These are phyloP conservation scores for Mucor sp. DNA, from an alignment of 371 early-diverging fungal genomes.

Conservation along the genomic window DNA sequence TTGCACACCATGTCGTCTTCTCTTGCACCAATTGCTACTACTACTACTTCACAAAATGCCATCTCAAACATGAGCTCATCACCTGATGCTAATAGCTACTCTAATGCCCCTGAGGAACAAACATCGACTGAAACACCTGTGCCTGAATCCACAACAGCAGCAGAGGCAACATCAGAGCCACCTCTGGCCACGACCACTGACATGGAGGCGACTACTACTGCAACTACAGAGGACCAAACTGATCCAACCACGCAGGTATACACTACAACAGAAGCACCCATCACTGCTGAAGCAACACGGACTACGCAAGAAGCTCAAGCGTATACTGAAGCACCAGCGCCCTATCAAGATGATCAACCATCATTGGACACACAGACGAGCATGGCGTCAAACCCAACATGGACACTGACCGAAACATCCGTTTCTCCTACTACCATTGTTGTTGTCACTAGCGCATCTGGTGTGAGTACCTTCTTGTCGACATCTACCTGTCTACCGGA, in stretches of 20 bases:
- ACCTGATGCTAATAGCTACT: not conserved
- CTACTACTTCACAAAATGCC: not conserved
- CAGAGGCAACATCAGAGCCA: not conserved
- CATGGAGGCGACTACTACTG: not conserved
- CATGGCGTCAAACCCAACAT: not conserved
- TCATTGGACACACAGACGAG: not conserved
- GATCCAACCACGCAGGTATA: not conserved
- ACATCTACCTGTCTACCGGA: not conserved
- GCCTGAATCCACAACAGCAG: not conserved
- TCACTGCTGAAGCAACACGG: not conserved
- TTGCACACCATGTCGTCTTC: not conserved
- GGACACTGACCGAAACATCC: not conserved
- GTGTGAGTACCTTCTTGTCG: not conserved
- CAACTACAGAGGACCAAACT: not conserved
- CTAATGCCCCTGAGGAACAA: not conserved
- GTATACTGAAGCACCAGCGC: not conserved
- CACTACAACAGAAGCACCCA: not conserved
- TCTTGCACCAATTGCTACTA: not conserved
- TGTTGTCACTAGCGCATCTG: not conserved
- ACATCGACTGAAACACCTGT: not conserved
- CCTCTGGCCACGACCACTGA: not conserved
- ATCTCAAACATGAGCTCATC: not conserved
- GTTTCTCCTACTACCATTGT: not conserved
- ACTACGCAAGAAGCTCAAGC: not conserved
- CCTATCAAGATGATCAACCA: not conserved